Percentiles rank a stretch among this genome's conserved stretches.
phyloP scores from a whole-genome alignment of 73 alveolate species.

The Paramecium sexaurelia region DNA sequence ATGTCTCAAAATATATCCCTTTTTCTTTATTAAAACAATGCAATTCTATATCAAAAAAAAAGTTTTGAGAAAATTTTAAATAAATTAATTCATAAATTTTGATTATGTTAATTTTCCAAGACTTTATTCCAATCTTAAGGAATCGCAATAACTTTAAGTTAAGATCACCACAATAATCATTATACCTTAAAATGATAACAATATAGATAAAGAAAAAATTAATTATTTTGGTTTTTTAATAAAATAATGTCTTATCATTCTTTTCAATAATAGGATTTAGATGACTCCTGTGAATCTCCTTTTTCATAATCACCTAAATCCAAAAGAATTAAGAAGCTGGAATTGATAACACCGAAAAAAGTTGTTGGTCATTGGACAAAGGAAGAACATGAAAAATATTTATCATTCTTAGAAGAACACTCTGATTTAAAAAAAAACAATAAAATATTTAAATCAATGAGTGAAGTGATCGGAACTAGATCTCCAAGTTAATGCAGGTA shows the following conservation, averaged over 20 bases:
- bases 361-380: conserved; percentile 51
- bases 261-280: not conserved
- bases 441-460: conserved; percentile 47
- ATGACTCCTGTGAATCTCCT: not conserved
- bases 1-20: too few relatives aligned
- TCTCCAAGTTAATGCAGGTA: conserved; percentile 50
- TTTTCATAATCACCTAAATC: conserved; percentile 30
- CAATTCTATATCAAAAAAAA: too few relatives aligned
- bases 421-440: conserved; percentile 22
- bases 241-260: not conserved
- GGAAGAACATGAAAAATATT: conserved; percentile 45
- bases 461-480: conserved; percentile 44
- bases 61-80: too few relatives aligned
- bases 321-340: conserved; percentile 5
- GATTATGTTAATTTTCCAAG: too few relatives aligned
- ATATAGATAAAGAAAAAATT: not conserved
- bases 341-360: not conserved
- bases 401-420: conserved; percentile 2
- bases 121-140: too few relatives aligned
- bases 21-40: too few relatives aligned
- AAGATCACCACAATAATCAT: too few relatives aligned
- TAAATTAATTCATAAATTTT: too few relatives aligned
- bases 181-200: not conserved
- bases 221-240: not conserved
- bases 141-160: too few relatives aligned